Base-by-base conservation (phyloP, 1,284 basidiomycete species). In the Mycena sp. region DNA sequence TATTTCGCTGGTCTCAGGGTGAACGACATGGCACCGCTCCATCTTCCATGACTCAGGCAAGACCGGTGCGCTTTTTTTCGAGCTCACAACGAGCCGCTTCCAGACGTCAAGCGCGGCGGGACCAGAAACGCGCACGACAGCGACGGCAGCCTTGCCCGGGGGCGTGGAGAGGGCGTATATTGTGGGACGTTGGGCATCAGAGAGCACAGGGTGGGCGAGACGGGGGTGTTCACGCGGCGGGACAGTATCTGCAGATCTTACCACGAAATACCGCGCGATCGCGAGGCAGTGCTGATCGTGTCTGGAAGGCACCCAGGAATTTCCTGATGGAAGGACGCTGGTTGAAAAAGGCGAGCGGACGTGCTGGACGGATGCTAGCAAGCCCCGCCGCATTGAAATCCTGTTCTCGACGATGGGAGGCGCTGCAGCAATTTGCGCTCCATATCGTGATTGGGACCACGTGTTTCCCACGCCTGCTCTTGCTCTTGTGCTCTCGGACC, bases 141-240 rank as follows among this genome's bases (percentile, higher is more conserved):
- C 92, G 17, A 96, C 84, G 28, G 93, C 95, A 2, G 87, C 92
- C 68, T 90, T 94, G 1, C 93, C 93, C 5, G 88, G 86, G 2
- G 93, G 91, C 0, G 93, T 94, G 0, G 95, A 93, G 14, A 95
- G 82, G 0, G 94, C 95, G 73, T 92, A 96, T 61, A 96, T 94
- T 0, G 95, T 96, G 28, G 74, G 73, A 21, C 83, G 79, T 71
- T 92, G 89, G 3, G 88, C 83, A 65, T 89, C 85, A 14, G 89
- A 89, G 35, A 73, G 76, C 0, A 76, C 67, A 21, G 58, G 48
- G 11, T 59, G 26, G 49, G 17, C 2, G 26, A 71, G 69, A 19
- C 52, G 48, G 51, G 46, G 45, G 37, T 40, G 53, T 62, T 53
- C 55, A n/a, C 26, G 23, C 5, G 4, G 46, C 53, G 50, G n/a